phyloP scores from a whole-genome alignment of 2,329 filamentous ascomycete genomes.

The Aschersonia sp. region DNA sequence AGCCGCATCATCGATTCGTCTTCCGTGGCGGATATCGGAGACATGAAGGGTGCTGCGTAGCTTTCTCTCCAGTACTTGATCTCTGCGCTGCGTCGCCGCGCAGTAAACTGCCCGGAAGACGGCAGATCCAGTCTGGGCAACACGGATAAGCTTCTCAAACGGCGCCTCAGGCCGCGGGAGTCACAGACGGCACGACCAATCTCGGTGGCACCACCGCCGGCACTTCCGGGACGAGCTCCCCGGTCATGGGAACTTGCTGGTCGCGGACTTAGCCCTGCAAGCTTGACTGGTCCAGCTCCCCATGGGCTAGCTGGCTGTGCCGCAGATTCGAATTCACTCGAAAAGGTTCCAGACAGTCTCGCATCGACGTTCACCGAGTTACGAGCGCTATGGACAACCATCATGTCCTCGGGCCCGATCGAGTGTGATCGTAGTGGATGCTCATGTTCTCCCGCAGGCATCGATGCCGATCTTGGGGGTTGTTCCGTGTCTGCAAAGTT shows the following conservation, averaged over 20 bases:
- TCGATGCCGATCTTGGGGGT: slow-evolving; percentile 39
- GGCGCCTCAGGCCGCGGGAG: slow-evolving; percentile 30
- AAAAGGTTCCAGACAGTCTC: slow-evolving; percentile 13
- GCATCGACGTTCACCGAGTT: slow-evolving; percentile 36
- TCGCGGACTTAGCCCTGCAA: slow-evolving; percentile 42
- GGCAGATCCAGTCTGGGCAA: slow-evolving; percentile 25
- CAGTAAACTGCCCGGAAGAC: slow-evolving; percentile 9
- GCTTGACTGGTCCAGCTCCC: slow-evolving; percentile 18
- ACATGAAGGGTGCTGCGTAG: slow-evolving; percentile 35
- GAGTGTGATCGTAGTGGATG: slow-evolving; percentile 47
- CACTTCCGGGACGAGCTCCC: slow-evolving; percentile 16
- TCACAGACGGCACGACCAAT: slow-evolving; percentile 50
- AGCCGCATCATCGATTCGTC: slow-evolving; percentile 17
- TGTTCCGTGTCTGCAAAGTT: slow-evolving; percentile 17
- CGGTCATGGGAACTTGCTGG: slow-evolving; percentile 45
- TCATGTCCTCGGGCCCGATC: slow-evolving; percentile 38
- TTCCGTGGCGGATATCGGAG: slow-evolving; percentile 33
- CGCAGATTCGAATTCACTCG: not conserved
- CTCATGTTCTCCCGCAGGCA: slow-evolving; percentile 46
- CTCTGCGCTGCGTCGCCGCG: slow-evolving; percentile 44
- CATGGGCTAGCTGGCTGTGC: slow-evolving; percentile 11
- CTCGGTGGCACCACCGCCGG: slow-evolving; percentile 30
- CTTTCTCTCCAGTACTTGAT: slow-evolving; percentile 51
- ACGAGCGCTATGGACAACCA: slow-evolving; percentile 36
- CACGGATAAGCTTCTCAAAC: slow-evolving; percentile 45